Percentiles rank a stretch among this genome's conserved stretches.
Evolutionary conservation across 345 rosid species (phyloP).

Genomic region (Microthlaspi erraticum): DNA sequence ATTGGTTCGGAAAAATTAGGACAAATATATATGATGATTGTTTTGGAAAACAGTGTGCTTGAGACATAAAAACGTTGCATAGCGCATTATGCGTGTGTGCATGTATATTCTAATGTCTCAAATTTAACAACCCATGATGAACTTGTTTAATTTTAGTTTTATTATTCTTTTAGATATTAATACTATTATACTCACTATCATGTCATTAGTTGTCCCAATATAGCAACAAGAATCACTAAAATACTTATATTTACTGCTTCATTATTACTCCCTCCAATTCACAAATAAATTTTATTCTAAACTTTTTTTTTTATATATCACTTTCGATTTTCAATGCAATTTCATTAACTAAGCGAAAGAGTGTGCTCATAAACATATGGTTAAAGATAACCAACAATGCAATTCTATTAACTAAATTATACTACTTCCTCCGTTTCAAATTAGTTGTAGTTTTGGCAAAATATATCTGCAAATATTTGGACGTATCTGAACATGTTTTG

Average conservation of each 20-base stretch:
- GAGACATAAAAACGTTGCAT: constrained; percentile 37
- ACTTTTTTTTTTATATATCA: too few species aligned
- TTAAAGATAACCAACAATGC: too few species aligned
- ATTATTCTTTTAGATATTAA: not conserved
- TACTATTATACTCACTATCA: constrained; percentile 17
- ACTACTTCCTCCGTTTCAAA: too few species aligned
- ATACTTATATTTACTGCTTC: constrained; percentile 34
- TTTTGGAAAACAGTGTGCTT: constrained; percentile 21
- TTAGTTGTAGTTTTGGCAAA: too few species aligned
- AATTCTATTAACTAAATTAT: too few species aligned
- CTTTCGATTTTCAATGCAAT: too few species aligned
- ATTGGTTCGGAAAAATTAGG: constrained; percentile 28
- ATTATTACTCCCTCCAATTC: too few species aligned
- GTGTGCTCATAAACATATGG: too few species aligned
- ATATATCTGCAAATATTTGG: too few species aligned
- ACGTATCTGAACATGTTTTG: too few species aligned
- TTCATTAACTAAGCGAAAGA: too few species aligned
- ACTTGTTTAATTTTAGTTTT: constrained; percentile 7
- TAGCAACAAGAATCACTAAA: constrained; percentile 29
- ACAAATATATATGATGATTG: constrained; percentile 27
- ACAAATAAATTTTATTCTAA: too few species aligned
- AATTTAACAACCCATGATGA: constrained; percentile 35
- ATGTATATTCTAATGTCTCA: constrained; percentile 16
- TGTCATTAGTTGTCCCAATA: constrained; percentile 34
- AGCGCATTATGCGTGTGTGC: constrained; percentile 24